Conservation (phyloP, 2,329 filamentous ascomycete species). For the Aspergillus amoenus region DNA sequence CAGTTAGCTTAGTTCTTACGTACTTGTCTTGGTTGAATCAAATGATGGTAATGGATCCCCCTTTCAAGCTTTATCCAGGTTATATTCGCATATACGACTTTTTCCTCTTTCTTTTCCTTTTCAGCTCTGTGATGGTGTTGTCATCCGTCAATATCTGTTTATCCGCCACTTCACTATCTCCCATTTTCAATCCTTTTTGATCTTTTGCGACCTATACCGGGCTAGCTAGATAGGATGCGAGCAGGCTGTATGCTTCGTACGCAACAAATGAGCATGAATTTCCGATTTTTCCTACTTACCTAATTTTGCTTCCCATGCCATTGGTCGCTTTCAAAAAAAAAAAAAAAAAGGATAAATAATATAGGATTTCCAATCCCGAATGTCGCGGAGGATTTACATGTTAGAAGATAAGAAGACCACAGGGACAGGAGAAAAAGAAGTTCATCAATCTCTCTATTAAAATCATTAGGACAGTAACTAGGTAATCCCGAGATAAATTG, state of each 20-base stretch:
- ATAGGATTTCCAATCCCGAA: too few species aligned
- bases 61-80: background rate
- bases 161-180: background rate
- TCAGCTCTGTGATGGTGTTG: background rate
- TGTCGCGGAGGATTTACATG: background rate
- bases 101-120: background rate
- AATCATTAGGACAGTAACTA: conserved; percentile 1
- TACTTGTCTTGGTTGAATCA: background rate
- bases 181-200: background rate
- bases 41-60: background rate
- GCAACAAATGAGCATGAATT: too few species aligned
- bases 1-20: background rate
- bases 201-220: background rate
- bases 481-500: background rate
- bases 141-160: background rate
- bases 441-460: conserved; percentile 4
- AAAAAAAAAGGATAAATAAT: too few species aligned
- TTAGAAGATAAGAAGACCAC: background rate
- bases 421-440: background rate
- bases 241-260: too few species aligned
- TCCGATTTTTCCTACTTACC: too few species aligned
- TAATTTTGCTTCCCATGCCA: too few species aligned
- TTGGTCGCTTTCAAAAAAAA: too few species aligned
- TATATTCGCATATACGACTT: background rate
- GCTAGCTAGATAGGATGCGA: background rate